Percentiles rank a stretch among this genome's conserved stretches.
Evolutionary conservation across 768 basidiomycete species (phyloP).

Genomic region (Tylopilus sp.): DNA sequence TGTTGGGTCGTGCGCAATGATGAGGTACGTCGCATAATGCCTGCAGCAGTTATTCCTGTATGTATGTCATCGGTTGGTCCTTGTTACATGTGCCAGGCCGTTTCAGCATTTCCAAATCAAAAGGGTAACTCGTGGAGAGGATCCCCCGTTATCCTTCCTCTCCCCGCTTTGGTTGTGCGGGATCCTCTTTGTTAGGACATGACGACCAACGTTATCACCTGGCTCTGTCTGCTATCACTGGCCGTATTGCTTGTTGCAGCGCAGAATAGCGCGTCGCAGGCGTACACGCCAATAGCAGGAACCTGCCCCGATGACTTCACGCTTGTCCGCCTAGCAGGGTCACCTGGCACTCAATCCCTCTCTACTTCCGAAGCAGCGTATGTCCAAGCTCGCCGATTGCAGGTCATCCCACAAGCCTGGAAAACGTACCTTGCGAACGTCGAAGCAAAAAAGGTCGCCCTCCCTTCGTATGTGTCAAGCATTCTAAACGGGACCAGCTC

Average conservation of each 20-base stretch:
- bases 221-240: too few relatives aligned
- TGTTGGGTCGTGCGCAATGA: too few relatives aligned
- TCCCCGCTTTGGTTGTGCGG: too few relatives aligned
- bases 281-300: constrained; percentile 20
- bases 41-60: too few relatives aligned
- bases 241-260: constrained; percentile 7
- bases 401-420: constrained; percentile 40
- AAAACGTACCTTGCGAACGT: constrained; percentile 38
- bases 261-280: constrained; percentile 21
- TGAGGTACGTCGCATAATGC: too few relatives aligned
- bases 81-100: too few relatives aligned
- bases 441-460: constrained; percentile 23
- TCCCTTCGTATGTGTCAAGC: constrained; percentile 34
- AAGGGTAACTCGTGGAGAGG: too few relatives aligned
- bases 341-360: constrained; percentile 30
- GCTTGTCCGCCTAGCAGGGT: constrained; percentile 29
- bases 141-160: too few relatives aligned
- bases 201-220: too few relatives aligned
- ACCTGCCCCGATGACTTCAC: constrained; percentile 23
- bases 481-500: constrained; percentile 26
- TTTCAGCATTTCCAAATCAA: too few relatives aligned
- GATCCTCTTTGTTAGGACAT: too few relatives aligned
- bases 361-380: constrained; percentile 37
- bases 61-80: too few relatives aligned
- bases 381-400: constrained; percentile 29